Evolutionary conservation across 306 rosid species (phyloP), one percentile per base, ranked within the genome.

Genomic region (Elaeagnus macrophylla): DNA sequence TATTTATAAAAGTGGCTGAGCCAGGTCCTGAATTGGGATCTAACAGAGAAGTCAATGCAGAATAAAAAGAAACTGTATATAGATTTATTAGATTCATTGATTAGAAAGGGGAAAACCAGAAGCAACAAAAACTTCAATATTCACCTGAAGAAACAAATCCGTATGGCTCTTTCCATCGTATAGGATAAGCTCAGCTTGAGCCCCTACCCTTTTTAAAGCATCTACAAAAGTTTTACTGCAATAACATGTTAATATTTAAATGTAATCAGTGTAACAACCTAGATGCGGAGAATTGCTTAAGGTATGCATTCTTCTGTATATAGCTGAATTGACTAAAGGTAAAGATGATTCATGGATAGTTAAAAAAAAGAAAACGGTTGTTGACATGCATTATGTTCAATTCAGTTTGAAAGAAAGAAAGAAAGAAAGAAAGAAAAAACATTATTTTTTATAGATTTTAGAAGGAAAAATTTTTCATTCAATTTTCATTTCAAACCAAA

Each of bases 81-180:
- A n/a, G n/a, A n/a, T n/a, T n/a, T n/a, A n/a, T n/a, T n/a, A n/a
- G n/a, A n/a, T n/a, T n/a, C n/a, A n/a, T n/a, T n/a, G n/a, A n/a
- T 25, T 25, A 25, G 32, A 25, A 25, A 25, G 32, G 32, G 32
- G 4, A 25, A 25, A 25, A 2, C 32, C 32, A 1, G 32, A 25
- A 25, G 32, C 32, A 25, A 25, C 32, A 25, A 51, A 42, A 25
- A 25, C 32, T 25, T 25, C 39, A 58, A 48, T 53, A 69, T 86
- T 72, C 79, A 84, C 99, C 69, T 93, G 95, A 54, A 93, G 77
- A 75, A 93, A 93, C 81, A 93, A 69, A 79, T 93, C 99, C 55
- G 99, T 93, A 76, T 93, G 99, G 35, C 80, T 84, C 79, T 93
- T 87, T 32, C 96, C 99, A 18, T 82, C 80, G 14, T 72, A 93